Base-by-base conservation (phyloP, 495 filamentous ascomycete species). In the Lepraria neglecta region DNA sequence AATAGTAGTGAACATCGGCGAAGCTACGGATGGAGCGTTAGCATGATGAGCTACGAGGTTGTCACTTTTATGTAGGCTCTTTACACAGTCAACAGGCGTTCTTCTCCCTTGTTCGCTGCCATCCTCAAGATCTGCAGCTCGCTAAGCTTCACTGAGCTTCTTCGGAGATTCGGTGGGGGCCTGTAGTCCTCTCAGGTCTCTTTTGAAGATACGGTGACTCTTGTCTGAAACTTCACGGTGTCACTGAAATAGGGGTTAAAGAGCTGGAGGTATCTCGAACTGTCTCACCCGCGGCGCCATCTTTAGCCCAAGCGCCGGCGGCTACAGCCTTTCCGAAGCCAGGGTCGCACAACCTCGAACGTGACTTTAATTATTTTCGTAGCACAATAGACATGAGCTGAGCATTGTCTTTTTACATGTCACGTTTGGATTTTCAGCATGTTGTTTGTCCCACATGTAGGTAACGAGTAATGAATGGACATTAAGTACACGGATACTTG, bases 1-100 rank as follows among this genome's bases (percentile, higher is more conserved):
- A 95, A 71, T 86, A 95, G 72, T 92, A 96, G 74, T 95, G 91
- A 48, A 95, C 77, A 71, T 96, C 91, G 21, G 85, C 90, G 70
- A 91, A 95, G 68, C 91, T 96, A 72, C 46, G 17, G 21, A n/a
- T 53, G 17, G 21, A 21, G 54, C 17, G 43, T 63, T 17, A 56
- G 28, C 40, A 33, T 24, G 21, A 19, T 33, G 6, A 2, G 3
- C 51, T 27, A 60, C 12, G 10, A 27, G 1, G 12, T 27, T 1
- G 27, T 50, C 38, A 70, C 70, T 65, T 69, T 67, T 68, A 69
- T 68, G 64, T 17, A n/a, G 14, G 9, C 15, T 6, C 42, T 87
- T 84, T 73, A 95, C 90, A 92, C 81, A 14, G 87, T 92, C 67
- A 88, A 78, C 60, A 90, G 75, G 60, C 84, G 80, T 68, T 91